These are phyloP conservation scores for Pinus albicaulis DNA, from an alignment of 75 land plant genomes.

Conservation along the genomic window DNA sequence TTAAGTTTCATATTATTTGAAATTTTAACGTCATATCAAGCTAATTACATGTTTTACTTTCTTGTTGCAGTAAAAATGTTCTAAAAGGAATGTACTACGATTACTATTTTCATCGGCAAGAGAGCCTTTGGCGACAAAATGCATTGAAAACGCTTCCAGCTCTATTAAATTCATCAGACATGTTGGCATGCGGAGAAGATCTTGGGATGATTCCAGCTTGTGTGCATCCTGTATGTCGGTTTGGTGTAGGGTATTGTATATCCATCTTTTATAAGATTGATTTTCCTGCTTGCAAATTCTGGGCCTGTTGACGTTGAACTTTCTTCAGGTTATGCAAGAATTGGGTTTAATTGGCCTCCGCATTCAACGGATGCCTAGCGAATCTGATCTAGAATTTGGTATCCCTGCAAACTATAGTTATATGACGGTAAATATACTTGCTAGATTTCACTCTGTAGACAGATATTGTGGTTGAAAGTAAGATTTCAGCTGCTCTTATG, in stretches of 20 bases:
- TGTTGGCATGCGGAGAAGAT: slow-evolving; percentile 99
- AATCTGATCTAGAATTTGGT: slow-evolving; percentile 83
- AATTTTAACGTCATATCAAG: slow-evolving; percentile 1
- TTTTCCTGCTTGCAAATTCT: background rate
- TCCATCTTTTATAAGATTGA: background rate
- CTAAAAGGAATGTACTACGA: slow-evolving; percentile 76
- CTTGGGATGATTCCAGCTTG: slow-evolving; percentile 96
- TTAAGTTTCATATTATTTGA: background rate
- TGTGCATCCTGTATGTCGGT: slow-evolving; percentile 79
- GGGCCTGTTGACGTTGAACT: background rate
- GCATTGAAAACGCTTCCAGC: slow-evolving; percentile 94
- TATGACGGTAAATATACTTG: slow-evolving; percentile 65
- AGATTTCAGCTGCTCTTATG: background rate
- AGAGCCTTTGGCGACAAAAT: slow-evolving; percentile 86
- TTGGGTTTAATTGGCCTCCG: slow-evolving; percentile 92
- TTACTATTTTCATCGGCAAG: slow-evolving; percentile 93
- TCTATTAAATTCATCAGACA: slow-evolving; percentile 88
- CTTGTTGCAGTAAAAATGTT: slow-evolving; percentile 72
- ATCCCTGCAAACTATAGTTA: slow-evolving; percentile 88
- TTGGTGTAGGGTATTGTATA: background rate
- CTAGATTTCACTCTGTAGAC: too few species aligned
- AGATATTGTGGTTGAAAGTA: background rate
- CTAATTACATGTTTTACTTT: background rate
- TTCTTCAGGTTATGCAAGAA: slow-evolving; percentile 88
- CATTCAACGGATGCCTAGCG: slow-evolving; percentile 96